Conservation (phyloP, 1,284 basidiomycete genomes). For the Xerocomus nothofagi region DNA sequence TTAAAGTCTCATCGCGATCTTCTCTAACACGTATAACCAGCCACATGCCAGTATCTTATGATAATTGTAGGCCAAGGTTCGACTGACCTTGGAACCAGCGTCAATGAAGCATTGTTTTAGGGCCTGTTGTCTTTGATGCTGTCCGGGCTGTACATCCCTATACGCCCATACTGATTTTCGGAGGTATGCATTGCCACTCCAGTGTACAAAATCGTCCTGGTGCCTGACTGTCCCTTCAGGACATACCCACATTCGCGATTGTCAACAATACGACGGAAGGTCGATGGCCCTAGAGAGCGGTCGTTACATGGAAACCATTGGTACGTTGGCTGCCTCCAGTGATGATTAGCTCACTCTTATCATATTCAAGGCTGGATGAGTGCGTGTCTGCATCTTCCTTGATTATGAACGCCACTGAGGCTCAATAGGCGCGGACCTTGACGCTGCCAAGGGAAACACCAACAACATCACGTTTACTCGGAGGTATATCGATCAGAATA, state of each 20-base stretch:
- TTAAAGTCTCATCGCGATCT: neutral
- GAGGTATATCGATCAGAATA: constrained; percentile 74
- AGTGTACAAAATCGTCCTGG: neutral
- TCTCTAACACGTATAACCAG: constrained; percentile 32
- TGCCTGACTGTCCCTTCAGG: constrained; percentile 37
- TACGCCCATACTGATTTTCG: constrained; percentile 80
- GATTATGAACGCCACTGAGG: neutral
- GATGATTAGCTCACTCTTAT: neutral
- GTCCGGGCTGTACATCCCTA: constrained; percentile 69
- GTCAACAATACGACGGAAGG: constrained; percentile 59
- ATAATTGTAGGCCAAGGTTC: constrained; percentile 50
- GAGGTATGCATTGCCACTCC: constrained; percentile 41
- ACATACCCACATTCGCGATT: constrained; percentile 80
- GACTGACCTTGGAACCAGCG: neutral
- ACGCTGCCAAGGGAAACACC: constrained; percentile 37
- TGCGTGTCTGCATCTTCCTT: constrained; percentile 7
- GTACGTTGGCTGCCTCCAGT: constrained; percentile 36
- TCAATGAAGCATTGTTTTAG: constrained; percentile 35
- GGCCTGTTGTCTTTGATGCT: constrained; percentile 71
- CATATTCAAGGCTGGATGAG: constrained; percentile 36
- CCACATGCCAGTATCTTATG: constrained; percentile 67
- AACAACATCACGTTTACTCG: constrained; percentile 61
- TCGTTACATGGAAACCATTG: constrained; percentile 86
- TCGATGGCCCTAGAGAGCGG: constrained; percentile 79
- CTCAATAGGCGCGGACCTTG: constrained; percentile 50